Conservation (phyloP, 331 rosid species). For the Dryas integrifolia region DNA sequence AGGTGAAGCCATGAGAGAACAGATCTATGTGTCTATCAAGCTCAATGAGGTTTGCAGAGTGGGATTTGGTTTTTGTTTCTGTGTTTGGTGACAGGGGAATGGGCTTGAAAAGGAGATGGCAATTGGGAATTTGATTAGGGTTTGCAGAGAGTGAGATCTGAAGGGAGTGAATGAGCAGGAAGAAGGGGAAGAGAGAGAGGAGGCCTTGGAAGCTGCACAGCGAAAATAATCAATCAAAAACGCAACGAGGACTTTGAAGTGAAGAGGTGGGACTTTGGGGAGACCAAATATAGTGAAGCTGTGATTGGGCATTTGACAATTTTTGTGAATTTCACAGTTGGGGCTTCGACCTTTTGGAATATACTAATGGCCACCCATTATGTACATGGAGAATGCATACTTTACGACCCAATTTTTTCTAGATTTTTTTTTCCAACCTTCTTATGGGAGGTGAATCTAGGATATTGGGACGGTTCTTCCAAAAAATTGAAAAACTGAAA, state of each 20-base stretch:
- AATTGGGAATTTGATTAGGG: not conserved
- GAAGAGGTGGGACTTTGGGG: constrained; percentile 11
- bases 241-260: constrained; percentile 10
- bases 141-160: constrained; percentile 29
- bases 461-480: too few species aligned
- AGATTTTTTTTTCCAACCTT: too few species aligned
- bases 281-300: not conserved
- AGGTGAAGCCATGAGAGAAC: constrained; percentile 58
- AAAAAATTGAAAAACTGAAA: too few species aligned
- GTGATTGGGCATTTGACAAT: not conserved
- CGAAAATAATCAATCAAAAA: constrained; percentile 1
- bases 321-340: not conserved
- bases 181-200: not conserved
- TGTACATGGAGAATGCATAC: too few species aligned
- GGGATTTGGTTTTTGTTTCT: not conserved
- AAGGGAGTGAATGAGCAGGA: not conserved
- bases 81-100: not conserved
- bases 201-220: constrained; percentile 9
- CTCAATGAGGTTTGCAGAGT: not conserved
- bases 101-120: not conserved
- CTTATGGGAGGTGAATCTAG: too few species aligned
- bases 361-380: not conserved
- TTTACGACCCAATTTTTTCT: too few species aligned
- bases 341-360: not conserved
- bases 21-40: not conserved